These are phyloP conservation scores for Populus davidiana DNA, from an alignment of 345 rosid genomes.

Conservation along the genomic window DNA sequence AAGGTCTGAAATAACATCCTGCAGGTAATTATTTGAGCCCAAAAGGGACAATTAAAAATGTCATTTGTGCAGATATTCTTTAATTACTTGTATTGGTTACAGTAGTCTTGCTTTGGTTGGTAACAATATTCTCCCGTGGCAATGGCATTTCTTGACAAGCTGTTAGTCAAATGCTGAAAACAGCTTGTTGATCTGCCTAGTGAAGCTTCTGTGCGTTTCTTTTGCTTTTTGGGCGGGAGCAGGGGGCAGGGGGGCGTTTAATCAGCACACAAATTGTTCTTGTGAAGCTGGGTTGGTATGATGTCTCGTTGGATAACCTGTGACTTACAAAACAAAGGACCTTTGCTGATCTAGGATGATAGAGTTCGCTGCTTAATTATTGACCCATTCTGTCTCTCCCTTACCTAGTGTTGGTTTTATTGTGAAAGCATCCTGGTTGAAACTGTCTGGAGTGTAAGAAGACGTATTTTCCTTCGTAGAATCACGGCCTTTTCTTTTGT, in stretches of 20 bases:
- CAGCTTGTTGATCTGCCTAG: neutral
- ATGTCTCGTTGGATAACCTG: neutral
- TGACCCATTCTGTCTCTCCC: too few relatives aligned
- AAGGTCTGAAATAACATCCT: constrained; percentile 34
- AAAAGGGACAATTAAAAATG: neutral
- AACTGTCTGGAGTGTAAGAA: too few relatives aligned
- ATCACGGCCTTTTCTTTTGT: neutral
- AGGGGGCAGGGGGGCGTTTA: neutral
- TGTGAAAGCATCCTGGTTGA: neutral
- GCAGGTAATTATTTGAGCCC: constrained; percentile 31
- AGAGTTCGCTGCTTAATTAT: too few relatives aligned
- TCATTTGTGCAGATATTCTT: neutral
- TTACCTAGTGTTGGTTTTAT: neutral
- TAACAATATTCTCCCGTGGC: neutral
- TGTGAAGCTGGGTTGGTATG: neutral
- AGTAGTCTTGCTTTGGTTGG: neutral
- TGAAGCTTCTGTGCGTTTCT: neutral
- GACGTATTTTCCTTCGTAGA: neutral
- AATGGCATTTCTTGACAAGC: neutral
- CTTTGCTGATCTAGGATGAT: too few relatives aligned
- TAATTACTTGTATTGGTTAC: neutral
- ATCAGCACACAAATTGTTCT: neutral
- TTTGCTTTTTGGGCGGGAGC: neutral
- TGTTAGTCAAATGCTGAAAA: neutral
- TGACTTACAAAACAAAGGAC: neutral